These are phyloP conservation scores for Solanum chilense DNA, from an alignment of 257 asterid genomes.

Conservation along the genomic window DNA sequence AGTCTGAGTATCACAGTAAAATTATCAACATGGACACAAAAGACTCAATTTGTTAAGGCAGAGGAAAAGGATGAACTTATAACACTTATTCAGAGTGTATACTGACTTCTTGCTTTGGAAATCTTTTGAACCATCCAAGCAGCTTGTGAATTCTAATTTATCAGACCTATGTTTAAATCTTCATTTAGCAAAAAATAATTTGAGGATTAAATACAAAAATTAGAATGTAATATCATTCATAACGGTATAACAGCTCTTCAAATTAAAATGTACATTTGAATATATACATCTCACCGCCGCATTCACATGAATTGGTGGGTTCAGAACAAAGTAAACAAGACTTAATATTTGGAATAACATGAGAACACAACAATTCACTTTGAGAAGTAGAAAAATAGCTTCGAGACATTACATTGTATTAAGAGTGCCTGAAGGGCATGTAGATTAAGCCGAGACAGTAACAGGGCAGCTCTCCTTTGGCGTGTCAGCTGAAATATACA, in stretches of 20 bases:
- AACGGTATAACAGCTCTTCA: neutral
- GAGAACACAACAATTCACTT: neutral
- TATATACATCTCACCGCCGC: neutral
- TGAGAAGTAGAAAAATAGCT: too few species aligned
- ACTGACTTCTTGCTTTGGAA: too few species aligned
- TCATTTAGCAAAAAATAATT: neutral
- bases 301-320: neutral
- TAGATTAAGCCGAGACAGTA: too few species aligned
- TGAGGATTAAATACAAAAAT: neutral
- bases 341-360: neutral
- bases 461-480: too few species aligned
- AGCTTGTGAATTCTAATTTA: neutral
- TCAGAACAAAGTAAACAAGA: neutral
- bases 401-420: neutral
- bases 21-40: too few species aligned
- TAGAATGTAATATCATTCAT: neutral
- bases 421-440: too few species aligned
- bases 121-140: neutral
- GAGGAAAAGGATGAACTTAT: too few species aligned
- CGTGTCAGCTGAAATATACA: too few species aligned
- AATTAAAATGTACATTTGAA: neutral
- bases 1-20: too few species aligned
- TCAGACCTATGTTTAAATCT: neutral
- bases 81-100: too few species aligned
- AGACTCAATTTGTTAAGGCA: too few species aligned